Evolutionary conservation across 2,329 filamentous ascomycete genomes (phyloP).

Genomic region (Aspergillus fijiensis): DNA sequence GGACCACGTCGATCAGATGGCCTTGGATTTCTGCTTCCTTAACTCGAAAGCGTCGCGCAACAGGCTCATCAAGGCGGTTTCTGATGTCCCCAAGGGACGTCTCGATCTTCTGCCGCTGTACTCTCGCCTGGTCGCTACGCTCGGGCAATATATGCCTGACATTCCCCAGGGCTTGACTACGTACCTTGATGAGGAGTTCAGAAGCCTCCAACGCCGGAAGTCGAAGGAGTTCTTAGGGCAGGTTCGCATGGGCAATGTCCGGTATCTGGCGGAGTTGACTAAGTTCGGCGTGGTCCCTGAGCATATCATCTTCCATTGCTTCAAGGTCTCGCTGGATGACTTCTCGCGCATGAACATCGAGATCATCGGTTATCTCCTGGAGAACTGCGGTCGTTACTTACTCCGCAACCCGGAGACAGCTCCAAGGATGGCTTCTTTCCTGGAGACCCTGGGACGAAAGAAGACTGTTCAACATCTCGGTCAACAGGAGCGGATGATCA

Average conservation of each 20-base stretch:
- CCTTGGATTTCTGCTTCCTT: slow-evolving; percentile 95
- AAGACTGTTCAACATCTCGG: slow-evolving; percentile 94
- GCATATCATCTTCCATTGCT: slow-evolving; percentile 97
- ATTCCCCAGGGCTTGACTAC: slow-evolving; percentile 88
- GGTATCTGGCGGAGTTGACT: slow-evolving; percentile 95
- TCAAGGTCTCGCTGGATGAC: slow-evolving; percentile 95
- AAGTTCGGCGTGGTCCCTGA: slow-evolving; percentile 98
- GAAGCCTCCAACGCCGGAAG: slow-evolving; percentile 92
- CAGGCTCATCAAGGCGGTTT: slow-evolving; percentile 84
- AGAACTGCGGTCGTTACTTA: slow-evolving; percentile 94
- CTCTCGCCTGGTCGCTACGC: slow-evolving; percentile 86
- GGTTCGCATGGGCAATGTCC: slow-evolving; percentile 88
- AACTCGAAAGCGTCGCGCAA: slow-evolving; percentile 98
- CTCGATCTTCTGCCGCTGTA: slow-evolving; percentile 88
- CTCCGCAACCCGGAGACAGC: slow-evolving; percentile 89
- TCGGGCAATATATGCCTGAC: slow-evolving; percentile 91
- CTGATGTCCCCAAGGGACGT: slow-evolving; percentile 91
- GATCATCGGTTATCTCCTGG: slow-evolving; percentile 91
- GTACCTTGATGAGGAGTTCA: slow-evolving; percentile 93
- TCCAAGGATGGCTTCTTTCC: slow-evolving; percentile 87
- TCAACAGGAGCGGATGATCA: slow-evolving; percentile 94
- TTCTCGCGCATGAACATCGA: slow-evolving; percentile 99
- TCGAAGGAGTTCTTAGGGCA: slow-evolving; percentile 97
- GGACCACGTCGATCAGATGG: slow-evolving; percentile 85
- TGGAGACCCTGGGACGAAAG: slow-evolving; percentile 93